Base-by-base conservation (phyloP, 2,329 filamentous ascomycete genomes). In the Alternaria sp. region DNA sequence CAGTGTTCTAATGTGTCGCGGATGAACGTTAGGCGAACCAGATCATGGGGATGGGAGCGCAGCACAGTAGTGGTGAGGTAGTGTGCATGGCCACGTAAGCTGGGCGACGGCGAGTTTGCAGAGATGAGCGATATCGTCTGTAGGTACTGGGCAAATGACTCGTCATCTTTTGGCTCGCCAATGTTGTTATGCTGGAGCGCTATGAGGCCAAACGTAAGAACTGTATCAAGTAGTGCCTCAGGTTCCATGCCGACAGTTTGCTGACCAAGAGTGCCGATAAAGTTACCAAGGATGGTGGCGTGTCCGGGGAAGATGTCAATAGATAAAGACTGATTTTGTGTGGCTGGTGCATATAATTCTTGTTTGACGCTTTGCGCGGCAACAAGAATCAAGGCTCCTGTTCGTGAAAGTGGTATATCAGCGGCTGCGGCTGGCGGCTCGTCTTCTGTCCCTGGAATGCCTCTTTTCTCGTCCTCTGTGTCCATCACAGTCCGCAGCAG, bases 361-460 rank as follows among this genome's bases (percentile, higher is more conserved):
- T 81, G 78, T 10, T 83, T 82, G 1, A 84, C 81, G 25, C 80
- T 80, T 14, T 84, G 80, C n/a, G 85, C 85, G 2, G 85, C 80
- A 52, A 86, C 81, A 5, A 89, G 77, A 14, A 87, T 76, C 11
- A 88, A 71, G 14, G 85, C 82, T 1, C 86, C 86, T 36, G 85
- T 82, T 45, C 85, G 81, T 46, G 87, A 86, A 0, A 88, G 74
- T 0, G 85, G 84, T 46, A 89, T 86, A 40, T 86, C 84, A 18
- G 82, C 80, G 6, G 83, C 81, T 16, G 80, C 80, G 20, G 77
- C 78, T 3, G 86, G 86, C 8, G 84, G 81, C 16, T 87, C 85
- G 38, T 87, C 85, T 66, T 88, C 86, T 54, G 84, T 82, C 4
- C 81, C 75, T 4, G 80, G 81, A 3, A 80, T 75, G 1, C 79